Base-by-base conservation (phyloP, 2,329 filamentous ascomycete genomes). In the Diplocarpon rosae region DNA sequence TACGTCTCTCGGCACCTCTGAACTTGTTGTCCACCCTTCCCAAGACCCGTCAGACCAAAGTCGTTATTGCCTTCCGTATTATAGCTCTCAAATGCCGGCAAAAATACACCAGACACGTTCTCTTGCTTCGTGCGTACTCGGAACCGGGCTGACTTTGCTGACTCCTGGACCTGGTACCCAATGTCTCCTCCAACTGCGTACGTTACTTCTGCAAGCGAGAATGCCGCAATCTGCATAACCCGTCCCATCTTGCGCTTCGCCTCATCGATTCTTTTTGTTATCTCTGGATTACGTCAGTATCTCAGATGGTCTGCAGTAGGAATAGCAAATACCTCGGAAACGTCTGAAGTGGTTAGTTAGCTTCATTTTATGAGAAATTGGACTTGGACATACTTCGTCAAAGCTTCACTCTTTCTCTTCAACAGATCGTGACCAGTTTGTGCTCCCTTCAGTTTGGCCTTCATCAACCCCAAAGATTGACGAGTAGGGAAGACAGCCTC, bases 201-300 rank as follows among this genome's bases (percentile, higher is more conserved):
- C 39, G 88, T 94, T 45, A 98, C 92, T 69, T 96, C 92, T 48
- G 92, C 92, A 14, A 98, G 76, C 35, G 90, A 96, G 69, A 98
- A 96, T 37, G 92, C 89, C 33, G 92, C 92, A 61, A 98, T 94
- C 66, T 96, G 90, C 92, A 98, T 98, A 31, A 98, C 92, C 29
- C 90, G 79, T 46, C 92, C 92, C 90, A 98, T 98, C 72, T 98
- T 98, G 58, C 89, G 85, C 69, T 98, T 98, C 34, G 92, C 92
- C 66, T 98, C 92, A 69, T 98, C 90, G 66, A 98, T 98, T 61
- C 92, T 84, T 64, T 81, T 80, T 39, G 92, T 95, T 60, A 98
- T 98, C 60, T 98, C 92, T 86, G 63, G n/a, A 8, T 9, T 13
- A n/a, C 3, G 13, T 55, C 43, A 48, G 52, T n/a, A 27, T 14